Base-by-base conservation (phyloP, 2,329 filamentous ascomycete species). In the Xylariaceae sp. region DNA sequence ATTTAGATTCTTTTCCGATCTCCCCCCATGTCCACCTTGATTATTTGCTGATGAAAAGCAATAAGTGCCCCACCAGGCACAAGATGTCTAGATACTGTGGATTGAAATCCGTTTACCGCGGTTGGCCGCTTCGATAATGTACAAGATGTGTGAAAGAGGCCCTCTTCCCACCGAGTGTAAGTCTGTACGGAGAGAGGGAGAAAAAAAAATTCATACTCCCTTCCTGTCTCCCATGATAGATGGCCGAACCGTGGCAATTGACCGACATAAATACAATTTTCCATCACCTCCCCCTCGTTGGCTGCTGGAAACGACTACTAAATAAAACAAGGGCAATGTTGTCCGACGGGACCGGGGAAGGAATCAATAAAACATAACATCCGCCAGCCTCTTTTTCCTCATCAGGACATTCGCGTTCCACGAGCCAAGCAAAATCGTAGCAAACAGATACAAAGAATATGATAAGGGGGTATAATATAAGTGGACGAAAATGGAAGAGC, bases 401-500 rank as follows among this genome's bases (percentile, higher is more conserved):
- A 57, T 70, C 62, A 67, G 60, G 61, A 66, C 62, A 63, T 67
- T 68, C 60, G 66, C 63, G 61, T 68, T 66, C 63, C 67, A 69
- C 66, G 56, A 61, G 56, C 59, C 53, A 58, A 60, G 64, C 62
- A 61, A 51, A 60, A 55, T 48, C 67, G 60, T 70, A 67, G 66
- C 70, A 73, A 71, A 71, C 64, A 70, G 58, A 73, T 66, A 74
- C 69, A 63, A 14, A 41, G 39, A 71, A 74, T 69, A 69, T 56
- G 66, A 71, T 73, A 67, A 73, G 19, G 44, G 60, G 75, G 69
- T 76, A 74, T 71, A 75, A 71, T 69, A 71, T 67, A 73, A 71
- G 72, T 67, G 65, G 68, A 64, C 68, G 62, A 67, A 70, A 64
- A 65, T 16, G 51, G 14, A 56, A 68, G 62, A 69, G 65, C 53